These are phyloP conservation scores for Yarrowia divulgata DNA, from an alignment of 805 yeast species.

Conservation along the genomic window DNA sequence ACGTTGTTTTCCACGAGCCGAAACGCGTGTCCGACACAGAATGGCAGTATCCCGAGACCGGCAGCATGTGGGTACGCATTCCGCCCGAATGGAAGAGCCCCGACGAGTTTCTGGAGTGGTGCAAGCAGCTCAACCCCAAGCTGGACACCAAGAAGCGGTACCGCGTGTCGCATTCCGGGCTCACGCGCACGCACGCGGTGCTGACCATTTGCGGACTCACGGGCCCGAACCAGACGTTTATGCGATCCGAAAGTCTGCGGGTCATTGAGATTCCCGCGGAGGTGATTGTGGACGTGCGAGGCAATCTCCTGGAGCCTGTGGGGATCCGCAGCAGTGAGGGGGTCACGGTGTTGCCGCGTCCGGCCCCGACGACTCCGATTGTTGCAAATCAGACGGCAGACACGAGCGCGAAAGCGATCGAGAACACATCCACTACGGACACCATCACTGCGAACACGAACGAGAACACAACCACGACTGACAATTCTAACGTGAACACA, in stretches of 20 bases:
- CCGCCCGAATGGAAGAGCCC: conserved; percentile 1
- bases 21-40: background rate
- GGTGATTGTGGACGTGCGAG: background rate
- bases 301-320: conserved; percentile 6
- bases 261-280: conserved; percentile 15
- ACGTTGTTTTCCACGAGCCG: conserved; percentile 8
- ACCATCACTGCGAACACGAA: background rate
- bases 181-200: background rate
- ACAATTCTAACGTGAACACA: background rate
- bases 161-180: conserved; percentile 1
- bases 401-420: no score
- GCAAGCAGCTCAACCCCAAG: conserved; percentile 7
- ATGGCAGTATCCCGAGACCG: conserved; percentile 23
- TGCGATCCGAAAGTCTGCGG: conserved; percentile 3
- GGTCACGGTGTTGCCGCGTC: no score
- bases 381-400: no score
- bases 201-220: background rate
- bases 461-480: background rate
- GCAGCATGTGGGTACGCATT: background rate
- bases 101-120: conserved; percentile 11
- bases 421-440: no score
- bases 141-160: background rate
- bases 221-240: background rate
- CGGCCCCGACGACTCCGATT: no score
- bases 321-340: background rate